Base-by-base conservation (phyloP, 1,139 yeast genomes). In the Saccharomyces pastorianus region DNA sequence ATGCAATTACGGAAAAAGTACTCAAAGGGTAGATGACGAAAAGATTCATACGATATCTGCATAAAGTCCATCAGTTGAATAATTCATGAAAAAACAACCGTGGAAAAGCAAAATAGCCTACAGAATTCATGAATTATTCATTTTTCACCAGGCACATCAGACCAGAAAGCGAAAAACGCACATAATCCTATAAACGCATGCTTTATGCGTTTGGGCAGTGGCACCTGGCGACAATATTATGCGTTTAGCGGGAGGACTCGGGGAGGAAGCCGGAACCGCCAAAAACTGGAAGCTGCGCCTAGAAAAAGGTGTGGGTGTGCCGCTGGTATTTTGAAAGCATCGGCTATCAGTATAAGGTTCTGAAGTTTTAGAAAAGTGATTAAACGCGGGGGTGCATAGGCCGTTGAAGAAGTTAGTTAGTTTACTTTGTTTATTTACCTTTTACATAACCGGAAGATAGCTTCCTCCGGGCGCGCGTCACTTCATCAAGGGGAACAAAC, bases 181-280 rank as follows among this genome's bases (percentile, higher is more conserved):
- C 42, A 34, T 34, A 34, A 14, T 20, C 50, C 51, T 38, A 6
- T 52, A 54, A 32, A 29, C 47, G 56, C 54, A 54, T 54, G 23
- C 23, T 2, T 34, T 34, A 34, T 34, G 42, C 7, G 11, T 34
- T 34, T 14, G 8, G 1, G 13, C 8, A 34, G 11, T 34, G 20
- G 13, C 23, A 34, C 13, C 23, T 17, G 7, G 13, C 11, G 11
- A 34, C 20, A 34, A 34, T 4, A 17, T 6, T 50, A 54, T 54
- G 53, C 55, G 46, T 32, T 41, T 52, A 44, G 32, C 47, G 54
- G 52, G 34, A 11, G 28, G 17, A 14, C 9, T 23, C 26, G 27
- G 47, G 31, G 6, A 14, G 13, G 27, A 44, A 50, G 27, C 42
- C 23, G 42, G 42, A 34, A 34, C 42, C 42, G 11, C 42, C 7